Evolutionary conservation across 257 asterid species (phyloP), one percentile per base, ranked within the genome.

Genomic region (Ilex asprella): DNA sequence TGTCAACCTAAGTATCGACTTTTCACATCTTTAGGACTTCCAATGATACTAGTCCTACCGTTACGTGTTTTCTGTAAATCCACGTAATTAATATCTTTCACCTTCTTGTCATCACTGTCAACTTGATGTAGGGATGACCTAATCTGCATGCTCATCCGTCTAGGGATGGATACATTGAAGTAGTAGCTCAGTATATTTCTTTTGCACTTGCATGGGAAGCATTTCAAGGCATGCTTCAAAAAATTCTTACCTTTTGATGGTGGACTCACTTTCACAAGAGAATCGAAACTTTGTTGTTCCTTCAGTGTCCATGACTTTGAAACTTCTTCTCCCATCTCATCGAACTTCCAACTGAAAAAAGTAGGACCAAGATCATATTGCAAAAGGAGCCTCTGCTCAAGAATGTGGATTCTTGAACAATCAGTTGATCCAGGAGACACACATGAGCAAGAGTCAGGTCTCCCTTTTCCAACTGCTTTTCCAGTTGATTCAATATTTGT

Each of bases 291-390:
- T 61, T 70, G 60, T 66, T 78, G 79, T 57, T 90, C 95, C 76
- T 80, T 76, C 14, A 13, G 3, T 16, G 90, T 74, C 97, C 97
- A 87, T 14, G 73, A 68, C 60, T 78, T 71, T 7, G 79, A 70
- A 30, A 72, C 74, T 70, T 77, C 90, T 60, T 77, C 93, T 11
- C 97, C 97, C 84, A 80, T 83, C 68, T 81, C 86, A 53, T 90
- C 83, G n/a, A 87, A 78, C 61, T 85, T 90, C 95, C 95, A 87
- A 58, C 75, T 67, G 55, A 62, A 71, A 68, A 85, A 87, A 13
- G 85, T 83, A 61, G 77, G 75, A 58, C 93, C 95, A 47, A 87
- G 79, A 27, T 87, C 87, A 46, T 62, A 31, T 62, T 70, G 75
- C 67, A 90, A 75, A 55, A 46, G 53, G 12, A 67, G 69, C 76